Conservation (phyloP, 176 grass and related monocot genomes). For the Carex littledalei region DNA sequence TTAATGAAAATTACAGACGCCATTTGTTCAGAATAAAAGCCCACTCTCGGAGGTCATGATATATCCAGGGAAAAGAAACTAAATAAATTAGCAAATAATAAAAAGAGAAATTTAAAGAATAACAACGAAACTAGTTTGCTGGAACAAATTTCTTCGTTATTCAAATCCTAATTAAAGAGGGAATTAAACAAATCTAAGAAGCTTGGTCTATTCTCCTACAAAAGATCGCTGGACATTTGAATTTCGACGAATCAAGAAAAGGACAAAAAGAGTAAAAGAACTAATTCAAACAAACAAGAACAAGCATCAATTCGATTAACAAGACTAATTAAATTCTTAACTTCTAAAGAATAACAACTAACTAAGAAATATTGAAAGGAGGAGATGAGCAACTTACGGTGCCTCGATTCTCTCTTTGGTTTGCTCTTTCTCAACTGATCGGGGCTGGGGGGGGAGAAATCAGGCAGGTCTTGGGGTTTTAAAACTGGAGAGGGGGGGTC, state of each 20-base stretch:
- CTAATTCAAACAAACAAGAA: background rate
- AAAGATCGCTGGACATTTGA: background rate
- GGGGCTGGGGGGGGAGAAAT: background rate
- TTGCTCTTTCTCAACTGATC: background rate
- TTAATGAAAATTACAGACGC: background rate
- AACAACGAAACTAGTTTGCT: background rate
- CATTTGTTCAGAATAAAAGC: background rate
- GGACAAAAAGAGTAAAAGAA: background rate
- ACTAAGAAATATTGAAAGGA: background rate
- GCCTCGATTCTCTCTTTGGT: background rate
- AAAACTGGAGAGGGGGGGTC: background rate
- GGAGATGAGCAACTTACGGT: background rate
- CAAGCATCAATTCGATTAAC: background rate
- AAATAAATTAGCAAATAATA: background rate
- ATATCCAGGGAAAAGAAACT: background rate
- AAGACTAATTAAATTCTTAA: background rate
- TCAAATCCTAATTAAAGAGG: background rate
- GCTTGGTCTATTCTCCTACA: background rate
- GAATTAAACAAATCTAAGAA: background rate
- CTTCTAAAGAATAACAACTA: background rate
- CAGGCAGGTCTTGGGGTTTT: background rate
- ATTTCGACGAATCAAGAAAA: background rate
- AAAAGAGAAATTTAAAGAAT: background rate
- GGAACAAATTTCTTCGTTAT: slow-evolving; percentile 1
- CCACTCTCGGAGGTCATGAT: background rate